phyloP scores from a whole-genome alignment of 352 stramenopile genomes.

The Halophytophthora batemanensis region DNA sequence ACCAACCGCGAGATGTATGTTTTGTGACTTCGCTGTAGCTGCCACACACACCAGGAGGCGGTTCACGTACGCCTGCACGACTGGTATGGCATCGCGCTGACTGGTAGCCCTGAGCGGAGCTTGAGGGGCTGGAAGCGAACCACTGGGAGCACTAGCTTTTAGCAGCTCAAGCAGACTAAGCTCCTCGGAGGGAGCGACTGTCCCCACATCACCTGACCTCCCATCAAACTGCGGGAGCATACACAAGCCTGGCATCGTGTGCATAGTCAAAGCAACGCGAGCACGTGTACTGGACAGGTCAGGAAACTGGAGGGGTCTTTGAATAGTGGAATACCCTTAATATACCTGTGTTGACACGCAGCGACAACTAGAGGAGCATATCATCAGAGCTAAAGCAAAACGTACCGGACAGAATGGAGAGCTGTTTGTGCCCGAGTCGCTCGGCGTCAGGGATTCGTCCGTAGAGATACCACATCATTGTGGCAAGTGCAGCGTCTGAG shows the following conservation, averaged over 20 bases:
- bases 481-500: slow-evolving; percentile 4
- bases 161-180: slow-evolving; percentile 11
- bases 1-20: background rate
- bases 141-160: background rate
- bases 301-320: slow-evolving; percentile 8
- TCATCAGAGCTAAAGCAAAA: background rate
- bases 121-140: background rate
- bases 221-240: slow-evolving; percentile 15
- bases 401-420: slow-evolving; percentile 11
- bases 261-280: slow-evolving; percentile 10
- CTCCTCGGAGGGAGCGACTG: slow-evolving; percentile 1
- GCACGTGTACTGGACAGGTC: slow-evolving; percentile 10
- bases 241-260: background rate
- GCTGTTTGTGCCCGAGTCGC: slow-evolving; percentile 16
- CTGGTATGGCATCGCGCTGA: background rate
- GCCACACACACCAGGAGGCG: slow-evolving; percentile 1
- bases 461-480: slow-evolving; percentile 16
- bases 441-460: slow-evolving; percentile 16
- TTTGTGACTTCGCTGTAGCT: background rate
- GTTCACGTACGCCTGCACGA: slow-evolving; percentile 15
- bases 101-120: background rate
- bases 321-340: slow-evolving; percentile 12
- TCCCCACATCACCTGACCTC: background rate
- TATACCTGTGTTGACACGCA: slow-evolving; percentile 9
- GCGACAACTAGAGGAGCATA: background rate